These are phyloP conservation scores for Phalaenopsis equestris DNA, from an alignment of 106 monocot genomes.

Conservation along the genomic window DNA sequence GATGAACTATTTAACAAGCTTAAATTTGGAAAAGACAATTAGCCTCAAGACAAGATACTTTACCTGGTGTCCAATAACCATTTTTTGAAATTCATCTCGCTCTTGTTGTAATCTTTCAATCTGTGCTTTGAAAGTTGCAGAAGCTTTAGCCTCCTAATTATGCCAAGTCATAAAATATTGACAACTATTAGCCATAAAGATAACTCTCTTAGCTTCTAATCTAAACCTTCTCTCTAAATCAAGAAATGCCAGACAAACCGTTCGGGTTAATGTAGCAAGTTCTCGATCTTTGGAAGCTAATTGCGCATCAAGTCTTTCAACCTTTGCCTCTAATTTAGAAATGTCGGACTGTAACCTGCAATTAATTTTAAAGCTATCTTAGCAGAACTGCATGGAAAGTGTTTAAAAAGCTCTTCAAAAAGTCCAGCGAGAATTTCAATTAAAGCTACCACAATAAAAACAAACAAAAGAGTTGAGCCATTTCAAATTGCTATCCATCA, in stretches of 20 bases:
- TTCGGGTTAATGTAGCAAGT: constrained; percentile 82
- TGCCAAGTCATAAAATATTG: background rate
- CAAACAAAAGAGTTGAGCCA: background rate
- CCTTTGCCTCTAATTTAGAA: constrained; percentile 88
- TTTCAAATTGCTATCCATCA: background rate
- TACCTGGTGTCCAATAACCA: constrained; percentile 99
- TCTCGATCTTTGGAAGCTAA: constrained; percentile 89
- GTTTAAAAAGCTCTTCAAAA: background rate
- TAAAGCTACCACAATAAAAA: background rate
- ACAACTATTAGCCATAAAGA: constrained; percentile 10
- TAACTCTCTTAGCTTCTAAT: background rate
- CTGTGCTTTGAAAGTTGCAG: constrained; percentile 77
- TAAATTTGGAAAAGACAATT: background rate
- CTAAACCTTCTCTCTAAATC: background rate
- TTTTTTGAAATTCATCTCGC: constrained; percentile 95
- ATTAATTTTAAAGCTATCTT: background rate
- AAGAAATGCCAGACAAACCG: constrained; percentile 26
- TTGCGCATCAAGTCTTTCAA: constrained; percentile 93
- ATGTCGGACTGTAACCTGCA: constrained; percentile 73
- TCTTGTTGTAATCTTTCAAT: constrained; percentile 96
- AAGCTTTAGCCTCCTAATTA: constrained; percentile 80
- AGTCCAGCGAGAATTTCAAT: background rate
- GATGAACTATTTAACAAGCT: background rate
- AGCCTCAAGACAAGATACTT: background rate
- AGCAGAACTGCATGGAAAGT: background rate